Evolutionary conservation across 2,329 filamentous ascomycete species (phyloP), one percentile per base, ranked within the genome.

Genomic region (Colletotrichum sp.): DNA sequence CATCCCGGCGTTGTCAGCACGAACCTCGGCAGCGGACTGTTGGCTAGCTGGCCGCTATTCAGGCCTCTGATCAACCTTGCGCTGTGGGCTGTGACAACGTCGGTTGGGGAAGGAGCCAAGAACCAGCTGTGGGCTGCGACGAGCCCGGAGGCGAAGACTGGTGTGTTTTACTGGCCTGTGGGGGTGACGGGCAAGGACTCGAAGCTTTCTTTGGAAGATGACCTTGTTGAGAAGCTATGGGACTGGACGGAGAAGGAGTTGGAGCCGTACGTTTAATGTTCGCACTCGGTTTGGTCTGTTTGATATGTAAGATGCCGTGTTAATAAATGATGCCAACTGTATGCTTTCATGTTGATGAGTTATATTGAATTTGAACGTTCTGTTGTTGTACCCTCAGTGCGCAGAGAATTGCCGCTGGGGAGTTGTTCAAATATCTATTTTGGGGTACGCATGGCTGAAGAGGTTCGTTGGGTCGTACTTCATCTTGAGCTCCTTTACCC

Each of bases 1-100:
- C 89, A 91, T 71, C 89, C 89, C 0, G 75, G 78, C 1, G 80
- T 86, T 8, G 79, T 84, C 52, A 72, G 77, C 16, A 86, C 84
- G 4, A 78, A 77, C 28, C 78, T 85, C 28, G 76, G 80, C 24
- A 71, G 26, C 26, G 71, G 71, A 0, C 36, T 28, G 4, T 4
- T 39, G 12, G 68, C 63, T 21, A 69, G 59, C 63, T 77, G 66
- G 52, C 76, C 76, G 8, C 13, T 73, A 13, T 39, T 77, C 13
- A 59, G 28, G 28, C 76, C 74, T 2, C 18, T 78, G 16, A 24
- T 67, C 16, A 18, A 18, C 39, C 13, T 77, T 16, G 10, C 18
- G 13, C 16, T 32, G 2, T 52, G 68, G 34, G 60, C 77, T n/a
- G 7, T 67, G 15, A 59, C 52, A 1, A 62, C 57, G 9, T 55